phyloP scores from a whole-genome alignment of 1,284 basidiomycete species.

The Ustilago vetiveriae region DNA sequence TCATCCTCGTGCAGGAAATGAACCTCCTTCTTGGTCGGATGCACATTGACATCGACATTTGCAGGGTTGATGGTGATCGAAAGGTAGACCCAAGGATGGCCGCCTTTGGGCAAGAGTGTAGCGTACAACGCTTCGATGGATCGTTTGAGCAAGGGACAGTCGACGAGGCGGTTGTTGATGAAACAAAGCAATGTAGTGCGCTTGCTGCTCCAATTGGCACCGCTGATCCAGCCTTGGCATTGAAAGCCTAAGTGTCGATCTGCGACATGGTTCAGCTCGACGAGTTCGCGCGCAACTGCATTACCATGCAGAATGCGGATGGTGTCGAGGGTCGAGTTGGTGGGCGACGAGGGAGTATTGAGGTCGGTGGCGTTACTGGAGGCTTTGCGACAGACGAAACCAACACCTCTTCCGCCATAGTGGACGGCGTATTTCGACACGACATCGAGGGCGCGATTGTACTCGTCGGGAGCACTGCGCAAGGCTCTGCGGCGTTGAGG shows the following conservation, averaged over 20 bases:
- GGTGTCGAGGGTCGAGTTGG: constrained; percentile 75
- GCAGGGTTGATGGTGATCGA: constrained; percentile 85
- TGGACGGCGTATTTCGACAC: constrained; percentile 85
- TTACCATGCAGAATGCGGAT: constrained; percentile 86
- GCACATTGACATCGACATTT: constrained; percentile 95
- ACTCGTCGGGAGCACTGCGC: constrained; percentile 88
- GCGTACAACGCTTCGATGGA: constrained; percentile 88
- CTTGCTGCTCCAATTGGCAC: constrained; percentile 88
- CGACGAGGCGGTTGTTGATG: constrained; percentile 95
- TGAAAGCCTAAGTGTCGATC: constrained; percentile 42
- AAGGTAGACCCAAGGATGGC: constrained; percentile 89
- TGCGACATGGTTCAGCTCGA: constrained; percentile 69
- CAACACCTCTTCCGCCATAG: constrained; percentile 71
- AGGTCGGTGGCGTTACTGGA: constrained; percentile 72
- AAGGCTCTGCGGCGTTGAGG: constrained; percentile 87
- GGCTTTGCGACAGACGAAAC: constrained; percentile 75
- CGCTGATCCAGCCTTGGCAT: constrained; percentile 79
- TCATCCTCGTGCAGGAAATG: constrained; percentile 93
- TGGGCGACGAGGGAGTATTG: constrained; percentile 76
- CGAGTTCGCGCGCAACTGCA: constrained; percentile 81
- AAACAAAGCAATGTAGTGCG: constrained; percentile 88
- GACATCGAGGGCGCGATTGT: constrained; percentile 88
- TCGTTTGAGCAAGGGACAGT: constrained; percentile 85
- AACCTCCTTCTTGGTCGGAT: constrained; percentile 96
- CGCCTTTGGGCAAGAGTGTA: constrained; percentile 87